phyloP scores from a whole-genome alignment of 2,329 filamentous ascomycete species.

The Ophiosphaerella herpotricha region DNA sequence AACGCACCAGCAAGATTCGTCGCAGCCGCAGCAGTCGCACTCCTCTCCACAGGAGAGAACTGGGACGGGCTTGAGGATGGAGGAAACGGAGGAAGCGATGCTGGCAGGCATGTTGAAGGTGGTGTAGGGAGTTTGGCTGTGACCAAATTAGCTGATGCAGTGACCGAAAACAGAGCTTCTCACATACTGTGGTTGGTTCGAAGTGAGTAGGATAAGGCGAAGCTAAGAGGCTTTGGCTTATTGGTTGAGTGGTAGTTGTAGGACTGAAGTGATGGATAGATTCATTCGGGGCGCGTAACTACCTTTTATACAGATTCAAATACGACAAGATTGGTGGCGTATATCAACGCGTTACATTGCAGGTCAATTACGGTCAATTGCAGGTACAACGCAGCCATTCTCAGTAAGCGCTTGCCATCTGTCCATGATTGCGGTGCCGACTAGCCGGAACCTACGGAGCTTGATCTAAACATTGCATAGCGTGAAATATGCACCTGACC shows the following conservation, averaged over 20 bases:
- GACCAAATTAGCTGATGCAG: background rate
- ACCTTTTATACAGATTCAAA: too few species aligned
- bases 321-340: too few species aligned
- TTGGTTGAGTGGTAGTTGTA: too few species aligned
- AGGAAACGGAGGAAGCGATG: slow-evolving; percentile 40
- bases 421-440: too few species aligned
- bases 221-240: background rate
- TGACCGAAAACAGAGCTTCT: background rate
- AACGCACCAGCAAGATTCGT: slow-evolving; percentile 44
- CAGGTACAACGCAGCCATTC: too few species aligned
- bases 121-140: background rate
- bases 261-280: too few species aligned
- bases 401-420: too few species aligned
- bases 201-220: background rate
- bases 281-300: too few species aligned
- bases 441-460: too few species aligned
- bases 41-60: slow-evolving; percentile 41
- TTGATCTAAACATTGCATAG: too few species aligned
- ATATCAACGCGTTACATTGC: too few species aligned
- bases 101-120: slow-evolving; percentile 37
- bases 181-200: background rate
- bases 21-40: slow-evolving; percentile 47
- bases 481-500: background rate
- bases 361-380: too few species aligned
- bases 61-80: slow-evolving; percentile 46